Evolutionary conservation across 495 filamentous ascomycete genomes (phyloP), one percentile per base, ranked within the genome.

Genomic region (Xylaria cubensis): DNA sequence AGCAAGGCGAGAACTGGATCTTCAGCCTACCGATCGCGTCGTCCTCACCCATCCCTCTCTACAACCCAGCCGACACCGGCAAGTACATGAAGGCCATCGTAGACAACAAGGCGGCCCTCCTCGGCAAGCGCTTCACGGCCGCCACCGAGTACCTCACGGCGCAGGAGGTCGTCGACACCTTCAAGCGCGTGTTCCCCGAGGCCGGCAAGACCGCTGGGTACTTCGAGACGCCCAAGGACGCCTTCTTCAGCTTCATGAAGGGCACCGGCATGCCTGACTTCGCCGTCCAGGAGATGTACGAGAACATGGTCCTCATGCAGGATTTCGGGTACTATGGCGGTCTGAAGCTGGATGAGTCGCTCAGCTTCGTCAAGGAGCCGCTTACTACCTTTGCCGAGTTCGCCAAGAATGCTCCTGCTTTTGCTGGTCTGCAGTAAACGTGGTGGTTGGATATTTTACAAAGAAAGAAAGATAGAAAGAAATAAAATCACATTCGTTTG

Each of bases 31-130:
- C 87, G 8, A 75, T 86, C 63, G 80, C 8, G 15, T 8, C 46
- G 42, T 39, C 9, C 72, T 80, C 29, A 80, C 87, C 9, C 69
- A 73, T 89, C 64, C 89, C 90, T 13, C 77, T 89, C 17, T 84
- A 90, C 69, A 84, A 89, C 70, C 82, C 85, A 9, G 84, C 75
- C 48, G 89, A 91, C 75, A 87, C 81, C 32, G 84, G 84, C 48
- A 90, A 88, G 70, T 91, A 86, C 75, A 83, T 91, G 67, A 84
- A 84, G 24, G 86, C 80, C 3, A 86, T 88, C 64, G 73, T 88
- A 5, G 67, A 79, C 46, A 76, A 85, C 67, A 79, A 76, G 29
- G 79, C 83, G 41, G 61, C 75, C 44, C 72, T 80, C 26, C 73
- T 84, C 13, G 87, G 85, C 68, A 82, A 81, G 74, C 76, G 74